These are phyloP conservation scores for Fusarium praegraminearum DNA, from an alignment of 2,329 filamentous ascomycete genomes.

Conservation along the genomic window DNA sequence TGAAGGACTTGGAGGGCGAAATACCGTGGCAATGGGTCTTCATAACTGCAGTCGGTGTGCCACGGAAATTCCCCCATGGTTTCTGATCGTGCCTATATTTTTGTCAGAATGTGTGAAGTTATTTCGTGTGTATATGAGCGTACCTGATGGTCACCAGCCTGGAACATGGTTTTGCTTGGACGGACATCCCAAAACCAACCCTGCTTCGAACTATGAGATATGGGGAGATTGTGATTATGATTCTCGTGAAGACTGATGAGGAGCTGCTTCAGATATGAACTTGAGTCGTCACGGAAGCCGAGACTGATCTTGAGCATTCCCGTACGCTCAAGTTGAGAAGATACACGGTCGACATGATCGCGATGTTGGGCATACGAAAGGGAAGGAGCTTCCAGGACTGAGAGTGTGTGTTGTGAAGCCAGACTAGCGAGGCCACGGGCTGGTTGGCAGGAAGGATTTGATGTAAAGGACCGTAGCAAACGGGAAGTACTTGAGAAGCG, in stretches of 20 bases:
- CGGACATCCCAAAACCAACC: constrained; percentile 61
- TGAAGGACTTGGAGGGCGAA: constrained; percentile 58
- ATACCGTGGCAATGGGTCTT: constrained; percentile 52
- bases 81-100: constrained; percentile 38
- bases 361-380: constrained; percentile 27
- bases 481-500: not conserved
- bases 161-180: constrained; percentile 47
- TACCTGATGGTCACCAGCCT: constrained; percentile 51
- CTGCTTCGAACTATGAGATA: constrained; percentile 55
- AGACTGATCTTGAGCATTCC: constrained; percentile 55
- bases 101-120: not conserved
- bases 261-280: constrained; percentile 52
- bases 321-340: constrained; percentile 22
- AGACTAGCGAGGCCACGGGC: constrained; percentile 9
- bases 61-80: constrained; percentile 58
- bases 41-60: constrained; percentile 61
- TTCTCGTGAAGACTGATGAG: constrained; percentile 50
- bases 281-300: constrained; percentile 50
- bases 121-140: constrained; percentile 41
- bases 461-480: not conserved
- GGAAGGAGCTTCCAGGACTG: constrained; percentile 27
- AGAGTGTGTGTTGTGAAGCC: constrained; percentile 5
- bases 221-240: constrained; percentile 54
- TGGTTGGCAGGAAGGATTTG: not conserved
- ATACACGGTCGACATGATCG: constrained; percentile 36